These are phyloP conservation scores for Protoeuglena noctilucae DNA, from an alignment of 139 green algal species.

Conservation along the genomic window DNA sequence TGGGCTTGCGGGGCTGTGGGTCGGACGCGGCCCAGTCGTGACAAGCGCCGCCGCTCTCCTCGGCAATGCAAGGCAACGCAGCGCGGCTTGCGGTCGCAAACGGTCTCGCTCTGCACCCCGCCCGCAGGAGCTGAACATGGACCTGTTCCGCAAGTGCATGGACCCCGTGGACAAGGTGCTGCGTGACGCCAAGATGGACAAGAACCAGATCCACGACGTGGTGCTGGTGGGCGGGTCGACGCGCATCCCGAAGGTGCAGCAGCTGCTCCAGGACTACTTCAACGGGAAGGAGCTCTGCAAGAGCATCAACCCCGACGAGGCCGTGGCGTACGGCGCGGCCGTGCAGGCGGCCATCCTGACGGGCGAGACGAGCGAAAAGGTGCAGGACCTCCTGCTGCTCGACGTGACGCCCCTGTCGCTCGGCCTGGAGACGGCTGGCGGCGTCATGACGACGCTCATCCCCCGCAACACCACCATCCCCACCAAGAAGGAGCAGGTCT, in stretches of 20 bases:
- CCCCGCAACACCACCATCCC: slow-evolving; percentile 93
- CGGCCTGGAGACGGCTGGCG: slow-evolving; percentile 86
- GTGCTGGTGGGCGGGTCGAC: slow-evolving; percentile 91
- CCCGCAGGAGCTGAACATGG: slow-evolving; percentile 98
- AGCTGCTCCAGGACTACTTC: slow-evolving; percentile 96
- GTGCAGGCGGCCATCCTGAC: slow-evolving; percentile 94
- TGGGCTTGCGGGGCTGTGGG: too few species aligned
- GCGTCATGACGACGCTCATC: slow-evolving; percentile 79
- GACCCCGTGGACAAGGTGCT: slow-evolving; percentile 92
- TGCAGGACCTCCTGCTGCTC: slow-evolving; percentile 95
- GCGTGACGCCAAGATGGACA: slow-evolving; percentile 80
- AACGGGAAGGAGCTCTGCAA: slow-evolving; percentile 98
- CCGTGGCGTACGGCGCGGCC: slow-evolving; percentile 92
- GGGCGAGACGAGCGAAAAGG: slow-evolving; percentile 78
- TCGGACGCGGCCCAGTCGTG: too few species aligned
- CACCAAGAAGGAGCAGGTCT: slow-evolving; percentile 99
- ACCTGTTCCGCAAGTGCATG: slow-evolving; percentile 99
- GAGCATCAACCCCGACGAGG: slow-evolving; percentile 98
- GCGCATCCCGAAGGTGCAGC: slow-evolving; percentile 96
- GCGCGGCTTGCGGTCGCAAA: too few species aligned
- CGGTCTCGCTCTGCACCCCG: too few species aligned
- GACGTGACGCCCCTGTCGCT: slow-evolving; percentile 90
- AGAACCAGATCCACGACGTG: slow-evolving; percentile 70
- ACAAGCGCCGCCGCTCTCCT: too few species aligned
- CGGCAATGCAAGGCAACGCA: too few species aligned